phyloP scores from a whole-genome alignment of 306 rosid species.

The Senna siamea region DNA sequence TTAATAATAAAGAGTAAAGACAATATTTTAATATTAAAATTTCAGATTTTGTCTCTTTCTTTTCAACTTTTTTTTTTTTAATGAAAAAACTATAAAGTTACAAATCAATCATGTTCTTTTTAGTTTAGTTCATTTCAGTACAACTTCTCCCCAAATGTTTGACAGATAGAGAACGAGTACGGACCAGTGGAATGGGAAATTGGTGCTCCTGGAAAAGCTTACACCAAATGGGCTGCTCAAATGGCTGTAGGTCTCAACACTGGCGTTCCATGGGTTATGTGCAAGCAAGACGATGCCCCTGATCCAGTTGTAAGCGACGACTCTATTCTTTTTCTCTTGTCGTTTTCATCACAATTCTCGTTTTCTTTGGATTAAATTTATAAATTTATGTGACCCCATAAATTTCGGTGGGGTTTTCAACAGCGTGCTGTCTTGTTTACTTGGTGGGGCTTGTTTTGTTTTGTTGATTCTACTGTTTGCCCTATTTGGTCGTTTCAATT shows the following conservation, averaged over 20 bases:
- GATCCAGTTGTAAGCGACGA: slow-evolving; percentile 72
- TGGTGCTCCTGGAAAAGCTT: slow-evolving; percentile 76
- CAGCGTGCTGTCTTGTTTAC: slow-evolving; percentile 27
- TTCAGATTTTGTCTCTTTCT: background rate
- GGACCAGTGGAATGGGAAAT: slow-evolving; percentile 62
- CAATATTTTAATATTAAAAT: background rate
- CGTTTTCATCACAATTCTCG: slow-evolving; percentile 24
- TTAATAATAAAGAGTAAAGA: background rate
- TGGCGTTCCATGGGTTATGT: slow-evolving; percentile 97
- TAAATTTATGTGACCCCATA: slow-evolving; percentile 23
- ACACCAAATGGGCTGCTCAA: slow-evolving; percentile 83
- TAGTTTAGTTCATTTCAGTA: too few species aligned
- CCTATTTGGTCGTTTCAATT: slow-evolving; percentile 1
- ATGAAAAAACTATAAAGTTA: background rate
- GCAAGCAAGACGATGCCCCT: slow-evolving; percentile 88
- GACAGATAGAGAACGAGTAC: slow-evolving; percentile 88
- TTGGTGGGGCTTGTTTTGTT: slow-evolving; percentile 19
- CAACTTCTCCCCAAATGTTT: background rate
- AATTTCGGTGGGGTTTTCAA: slow-evolving; percentile 53
- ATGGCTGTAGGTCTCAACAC: slow-evolving; percentile 76
- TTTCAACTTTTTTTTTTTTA: background rate
- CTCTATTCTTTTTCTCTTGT: background rate
- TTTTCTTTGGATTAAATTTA: slow-evolving; percentile 21
- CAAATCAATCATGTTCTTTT: too few species aligned
- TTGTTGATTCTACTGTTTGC: slow-evolving; percentile 29